Evolutionary conservation across 768 basidiomycete genomes (phyloP), one percentile per base, ranked within the genome.

Genomic region (Podaxis carcinomalis): DNA sequence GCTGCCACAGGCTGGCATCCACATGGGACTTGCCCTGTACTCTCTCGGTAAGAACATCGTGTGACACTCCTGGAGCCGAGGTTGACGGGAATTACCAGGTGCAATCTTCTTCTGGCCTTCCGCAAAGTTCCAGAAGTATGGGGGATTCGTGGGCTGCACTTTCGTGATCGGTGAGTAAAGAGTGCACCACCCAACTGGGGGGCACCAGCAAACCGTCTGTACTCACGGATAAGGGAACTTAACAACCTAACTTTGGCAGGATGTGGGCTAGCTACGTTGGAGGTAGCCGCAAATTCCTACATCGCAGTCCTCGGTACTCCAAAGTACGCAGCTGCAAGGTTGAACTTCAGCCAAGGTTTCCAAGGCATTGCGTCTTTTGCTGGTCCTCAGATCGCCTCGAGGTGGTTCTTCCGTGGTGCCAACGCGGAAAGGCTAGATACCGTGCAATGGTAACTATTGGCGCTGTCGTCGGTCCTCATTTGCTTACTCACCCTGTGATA

Each of bases 41-140:
- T 85, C 85, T 11, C 73, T 84, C 32, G 83, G 82, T 80, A 67
- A 44, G 72, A 44, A 42, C 53, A 13, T 49, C 23, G 37, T 50
- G 42, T 28, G 47, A 21, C 49, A 21, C 36, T 25, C 36, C 49
- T 44, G 27, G 19, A 27, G 25, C 54, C n/a, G 11, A 5, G 11
- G 11, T 40, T 37, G 11, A 3, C 54, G 61, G 14, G 61, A 42
- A 10, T 51, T 62, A 51, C 36, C 72, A 74, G 89, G 90, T 52
- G 89, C 89, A 23, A 78, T 91, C 63, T 85, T 89, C 71, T 91
- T 90, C 77, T 90, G 89, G 89, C 87, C 88, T 16, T 87, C 85
- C 44, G 88, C 89, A 39, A 83, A 80, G 66, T 90, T 79, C 68
- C 75, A 76, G 56, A 84, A 80, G 66, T 91, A 88, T 61, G 85